Evolutionary conservation across 495 filamentous ascomycete species (phyloP), one percentile per base, ranked within the genome.

Genomic region (Lasiosphaeriaceae sp.): DNA sequence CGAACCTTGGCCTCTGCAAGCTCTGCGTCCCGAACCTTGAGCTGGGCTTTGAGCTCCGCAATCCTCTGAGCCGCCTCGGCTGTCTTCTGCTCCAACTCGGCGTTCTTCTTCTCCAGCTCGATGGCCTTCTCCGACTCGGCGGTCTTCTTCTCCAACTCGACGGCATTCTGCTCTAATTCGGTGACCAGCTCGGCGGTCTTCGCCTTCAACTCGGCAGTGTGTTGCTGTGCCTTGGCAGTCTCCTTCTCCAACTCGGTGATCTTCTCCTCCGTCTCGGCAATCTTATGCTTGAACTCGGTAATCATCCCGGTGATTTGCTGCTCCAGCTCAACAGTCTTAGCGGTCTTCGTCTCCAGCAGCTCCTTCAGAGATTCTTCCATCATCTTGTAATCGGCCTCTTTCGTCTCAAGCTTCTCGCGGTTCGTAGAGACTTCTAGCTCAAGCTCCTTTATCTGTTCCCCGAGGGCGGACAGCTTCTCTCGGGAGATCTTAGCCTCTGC

Each of bases 21-120:
- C 62, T 82, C 79, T 17, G 80, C 80, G 9, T 82, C 78, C 66
- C 74, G 78, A 43, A 80, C 72, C 67, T 77, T 77, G 22, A 80
- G 41, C 61, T 74, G 74, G 35, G 74, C 74, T 55, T 61, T 66
- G 50, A 80, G 67, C 67, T 80, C 74, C 19, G 69, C 75, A 49
- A 77, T 69, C 63, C 64, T 67, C 54, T 66, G 62, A 53, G 71
- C 72, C 31, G 63, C 62, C 20, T 69, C 67, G 16, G 54, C 59
- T 16, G 63, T 63, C 63, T 74, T 66, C 61, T 77, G 70, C 57
- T 74, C 72, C 0, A 61, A 63, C 11, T 65, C 64, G 39, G 58
- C 63, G 5, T 60, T 24, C 12, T 74, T 70, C 56, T 71, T 3
- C 26, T 31, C 26, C 26, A 31, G 26, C 26, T 31, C 26, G 26